A percentile compares a stretch with the other conserved stretches of the same genome.
phyloP scores from a whole-genome alignment of 352 stramenopile species.

The Phytophthora vignae region DNA sequence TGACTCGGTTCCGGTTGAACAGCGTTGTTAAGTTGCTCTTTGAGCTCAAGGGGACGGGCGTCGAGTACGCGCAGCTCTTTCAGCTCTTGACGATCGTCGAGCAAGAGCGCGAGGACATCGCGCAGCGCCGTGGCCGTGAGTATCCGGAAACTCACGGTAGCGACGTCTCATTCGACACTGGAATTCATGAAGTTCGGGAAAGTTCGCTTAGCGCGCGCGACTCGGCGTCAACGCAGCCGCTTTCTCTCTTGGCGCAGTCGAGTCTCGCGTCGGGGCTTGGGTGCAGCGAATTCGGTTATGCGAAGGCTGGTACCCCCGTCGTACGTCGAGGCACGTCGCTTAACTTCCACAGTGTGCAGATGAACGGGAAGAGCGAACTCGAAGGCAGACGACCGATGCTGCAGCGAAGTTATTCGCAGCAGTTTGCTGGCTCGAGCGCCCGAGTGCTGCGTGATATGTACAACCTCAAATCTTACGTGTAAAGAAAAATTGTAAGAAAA shows the following conservation, averaged over 20 bases:
- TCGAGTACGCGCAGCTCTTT: conserved; percentile 55
- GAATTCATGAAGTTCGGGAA: not conserved
- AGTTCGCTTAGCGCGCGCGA: not conserved
- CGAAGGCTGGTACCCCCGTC: conserved; percentile 6
- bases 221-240: conserved; percentile 8
- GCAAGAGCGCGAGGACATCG: conserved; percentile 4
- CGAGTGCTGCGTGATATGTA: conserved; percentile 29
- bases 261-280: conserved; percentile 15
- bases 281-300: conserved; percentile 19
- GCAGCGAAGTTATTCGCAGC: conserved; percentile 15
- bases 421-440: conserved; percentile 16
- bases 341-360: not conserved
- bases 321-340: conserved; percentile 4
- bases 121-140: not conserved
- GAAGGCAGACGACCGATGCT: conserved; percentile 10
- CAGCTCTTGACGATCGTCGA: conserved; percentile 40
- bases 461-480: conserved; percentile 14
- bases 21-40: conserved; percentile 62
- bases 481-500: not conserved
- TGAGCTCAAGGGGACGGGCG: conserved; percentile 33
- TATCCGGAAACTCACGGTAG: conserved; percentile 8
- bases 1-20: conserved; percentile 69
- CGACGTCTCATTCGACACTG: conserved; percentile 9
- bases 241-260: conserved; percentile 14
- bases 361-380: conserved; percentile 1